phyloP scores from a whole-genome alignment of 352 stramenopile species.

The Pythium dissotocum region DNA sequence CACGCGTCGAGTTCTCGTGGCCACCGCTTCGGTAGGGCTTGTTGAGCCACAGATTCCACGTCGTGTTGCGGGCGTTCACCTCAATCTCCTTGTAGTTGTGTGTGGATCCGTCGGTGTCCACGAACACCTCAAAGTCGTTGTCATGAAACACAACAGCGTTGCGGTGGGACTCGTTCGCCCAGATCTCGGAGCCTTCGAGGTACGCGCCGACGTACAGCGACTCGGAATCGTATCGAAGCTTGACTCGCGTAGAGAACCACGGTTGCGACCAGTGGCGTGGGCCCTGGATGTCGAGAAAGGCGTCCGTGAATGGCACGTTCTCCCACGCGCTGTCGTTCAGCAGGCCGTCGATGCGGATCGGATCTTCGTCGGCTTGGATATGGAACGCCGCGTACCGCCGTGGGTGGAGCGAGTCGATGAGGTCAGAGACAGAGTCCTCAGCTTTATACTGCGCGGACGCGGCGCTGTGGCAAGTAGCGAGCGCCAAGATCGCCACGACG shows the following conservation, averaged over 20 bases:
- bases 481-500: neutral
- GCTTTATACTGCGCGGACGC: neutral
- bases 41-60: conserved; percentile 89
- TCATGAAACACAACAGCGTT: conserved; percentile 83
- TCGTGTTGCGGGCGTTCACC: conserved; percentile 85
- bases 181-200: conserved; percentile 64
- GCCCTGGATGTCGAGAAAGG: conserved; percentile 71
- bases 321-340: conserved; percentile 64
- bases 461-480: neutral
- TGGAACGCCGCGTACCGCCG: conserved; percentile 41
- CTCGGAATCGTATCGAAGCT: conserved; percentile 69
- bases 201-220: conserved; percentile 77
- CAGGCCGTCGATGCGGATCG: conserved; percentile 51
- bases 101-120: conserved; percentile 71
- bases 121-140: conserved; percentile 93
- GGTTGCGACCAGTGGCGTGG: conserved; percentile 60
- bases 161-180: conserved; percentile 64
- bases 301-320: conserved; percentile 49
- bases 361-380: conserved; percentile 17
- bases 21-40: conserved; percentile 84
- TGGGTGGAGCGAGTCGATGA: conserved; percentile 29
- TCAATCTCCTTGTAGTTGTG: conserved; percentile 93
- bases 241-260: conserved; percentile 72
- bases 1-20: conserved; percentile 78
- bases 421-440: conserved; percentile 19